Evolutionary conservation across 129 eudicot genomes (phyloP), one percentile per base, ranked within the genome.

Genomic region (Dittrichia graveolens): DNA sequence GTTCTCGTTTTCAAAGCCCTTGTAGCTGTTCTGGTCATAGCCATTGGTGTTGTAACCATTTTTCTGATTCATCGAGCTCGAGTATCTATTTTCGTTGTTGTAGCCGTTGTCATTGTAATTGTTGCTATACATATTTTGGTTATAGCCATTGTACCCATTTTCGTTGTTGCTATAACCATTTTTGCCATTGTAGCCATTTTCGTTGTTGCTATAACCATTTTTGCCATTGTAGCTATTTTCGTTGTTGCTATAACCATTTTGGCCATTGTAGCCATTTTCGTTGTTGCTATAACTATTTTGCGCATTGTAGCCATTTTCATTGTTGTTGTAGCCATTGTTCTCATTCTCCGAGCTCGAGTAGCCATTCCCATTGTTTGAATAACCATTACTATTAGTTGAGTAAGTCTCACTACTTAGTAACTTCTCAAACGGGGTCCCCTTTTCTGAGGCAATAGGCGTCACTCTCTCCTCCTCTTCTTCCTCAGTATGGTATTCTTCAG

Each of bases 341-440:
- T 39, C 67, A 7, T 61, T 38, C 31, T 13, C 0, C 7, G 31
- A n/a, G 46, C 45, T 61, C 12, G 48, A 56, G 55, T 73, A 48
- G 74, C 45, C 41, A 70, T 70, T 70, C 19, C 3, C 68, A 62
- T 73, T 41, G 24, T 35, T 69, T 6, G 67, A 38, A 52, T 64
- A 65, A 8, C 58, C 69, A 57, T 67, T 76, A 35, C 5, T 38
- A 8, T 14, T 56, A 45, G 60, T 76, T 16, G 65, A 57, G 74
- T 76, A 76, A 58, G 62, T 77, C 64, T 77, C 71, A 15, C 67
- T 38, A 62, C 77, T 71, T 34, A 62, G 40, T 10, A 71, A 15
- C 82, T 78, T 70, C 54, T 78, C 77, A 61, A 71, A 78, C 3
- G 72, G 72, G 11, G 72, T 15, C 37, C 69, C 76, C 65, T 62